These are phyloP conservation scores for Fusarium virguliforme DNA, from an alignment of 2,329 filamentous ascomycete genomes.

Conservation along the genomic window DNA sequence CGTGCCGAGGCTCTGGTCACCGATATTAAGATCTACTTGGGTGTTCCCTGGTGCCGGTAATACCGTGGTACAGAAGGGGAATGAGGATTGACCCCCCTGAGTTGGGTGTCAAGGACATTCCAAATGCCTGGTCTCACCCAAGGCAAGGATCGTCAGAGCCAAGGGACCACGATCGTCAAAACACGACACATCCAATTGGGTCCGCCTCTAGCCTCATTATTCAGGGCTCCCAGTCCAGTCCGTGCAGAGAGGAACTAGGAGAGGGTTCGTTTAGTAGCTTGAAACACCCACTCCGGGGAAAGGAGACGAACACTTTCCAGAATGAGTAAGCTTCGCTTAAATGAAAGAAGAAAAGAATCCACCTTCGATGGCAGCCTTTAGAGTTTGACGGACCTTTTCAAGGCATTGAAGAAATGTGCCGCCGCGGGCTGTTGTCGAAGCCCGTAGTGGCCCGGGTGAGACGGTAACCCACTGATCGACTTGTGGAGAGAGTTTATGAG, in stretches of 20 bases:
- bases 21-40: constrained; percentile 21
- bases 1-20: neutral
- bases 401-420: neutral
- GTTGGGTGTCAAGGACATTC: neutral
- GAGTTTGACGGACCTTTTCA: neutral
- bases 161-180: constrained; percentile 5
- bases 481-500: neutral
- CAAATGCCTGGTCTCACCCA: neutral
- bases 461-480: constrained; percentile 2
- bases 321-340: constrained; percentile 5
- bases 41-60: constrained; percentile 5
- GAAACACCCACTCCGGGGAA: constrained; percentile 17
- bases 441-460: neutral
- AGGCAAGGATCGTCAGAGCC: constrained; percentile 11
- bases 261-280: constrained; percentile 12
- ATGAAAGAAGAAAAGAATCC: neutral
- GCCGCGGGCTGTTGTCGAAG: constrained; percentile 8
- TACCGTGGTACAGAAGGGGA: neutral
- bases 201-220: neutral
- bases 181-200: neutral
- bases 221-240: neutral
- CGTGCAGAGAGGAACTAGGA: neutral
- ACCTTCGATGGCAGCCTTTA: neutral
- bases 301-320: neutral
- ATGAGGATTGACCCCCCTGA: constrained; percentile 12